A percentile compares a stretch with the other conserved stretches of the same genome.
These are phyloP conservation scores for Neurospora sp. DNA, from an alignment of 495 filamentous ascomycete genomes.

Conservation along the genomic window DNA sequence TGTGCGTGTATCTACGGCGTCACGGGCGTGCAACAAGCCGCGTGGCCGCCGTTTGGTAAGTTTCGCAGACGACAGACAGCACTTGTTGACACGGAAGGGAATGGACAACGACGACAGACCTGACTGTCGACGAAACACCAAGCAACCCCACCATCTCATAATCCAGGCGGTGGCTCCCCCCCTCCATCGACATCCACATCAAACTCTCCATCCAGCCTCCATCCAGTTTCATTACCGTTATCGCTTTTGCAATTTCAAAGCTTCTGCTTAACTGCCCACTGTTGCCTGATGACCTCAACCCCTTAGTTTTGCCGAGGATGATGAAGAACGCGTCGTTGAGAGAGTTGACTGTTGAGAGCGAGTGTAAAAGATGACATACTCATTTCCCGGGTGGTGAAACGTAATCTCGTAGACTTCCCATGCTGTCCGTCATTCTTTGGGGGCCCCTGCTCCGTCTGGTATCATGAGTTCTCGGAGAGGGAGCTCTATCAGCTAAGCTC, in stretches of 20 bases:
- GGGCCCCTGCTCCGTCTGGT: neutral
- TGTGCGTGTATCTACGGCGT: neutral
- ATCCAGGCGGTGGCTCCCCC: slow-evolving; percentile 5
- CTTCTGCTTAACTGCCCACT: neutral
- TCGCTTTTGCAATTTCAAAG: neutral
- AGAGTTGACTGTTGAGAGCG: neutral
- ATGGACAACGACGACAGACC: slow-evolving; percentile 16
- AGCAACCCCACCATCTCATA: neutral
- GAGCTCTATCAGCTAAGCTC: neutral
- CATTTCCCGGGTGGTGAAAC: neutral
- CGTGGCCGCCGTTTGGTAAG: neutral
- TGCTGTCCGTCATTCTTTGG: neutral
- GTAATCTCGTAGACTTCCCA: neutral
- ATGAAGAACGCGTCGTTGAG: neutral
- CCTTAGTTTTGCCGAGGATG: neutral
- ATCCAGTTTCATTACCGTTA: slow-evolving; percentile 13
- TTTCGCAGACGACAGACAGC: neutral
- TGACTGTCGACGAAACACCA: neutral
- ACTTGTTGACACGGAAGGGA: neutral
- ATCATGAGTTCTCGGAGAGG: neutral
- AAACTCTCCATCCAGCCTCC: slow-evolving; percentile 17
- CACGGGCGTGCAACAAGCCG: neutral
- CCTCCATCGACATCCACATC: slow-evolving; percentile 1
- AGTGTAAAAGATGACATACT: neutral
- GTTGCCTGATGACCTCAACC: neutral